Evolutionary conservation across 1,139 yeast species (phyloP), one percentile per base, ranked within the genome.

Genomic region (Groenewaldozyma auringiensis): DNA sequence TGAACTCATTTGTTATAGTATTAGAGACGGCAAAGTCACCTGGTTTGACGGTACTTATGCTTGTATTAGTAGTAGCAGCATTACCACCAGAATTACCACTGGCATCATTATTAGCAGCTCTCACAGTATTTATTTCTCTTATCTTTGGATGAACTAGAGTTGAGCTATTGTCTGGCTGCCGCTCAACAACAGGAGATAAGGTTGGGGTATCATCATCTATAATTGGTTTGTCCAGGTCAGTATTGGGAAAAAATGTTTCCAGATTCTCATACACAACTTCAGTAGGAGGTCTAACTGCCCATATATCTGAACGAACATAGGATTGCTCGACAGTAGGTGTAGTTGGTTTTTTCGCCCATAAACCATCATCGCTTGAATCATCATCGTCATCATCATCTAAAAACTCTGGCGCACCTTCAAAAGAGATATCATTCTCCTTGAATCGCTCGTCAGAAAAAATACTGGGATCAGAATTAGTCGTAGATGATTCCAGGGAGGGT

Each of bases 211-310:
- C 65, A 42, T 85, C 89, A 58, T 86, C 92, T 33, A 89, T 77
- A 35, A 92, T 87, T 1, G 97, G 95, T 57, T 84, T 84, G 61
- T 94, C 98, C 50, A 94, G 74, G 65, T 92, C 92, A 0, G 97
- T 82, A 55, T 85, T 75, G 0, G 98, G 98, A 70, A 94, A 94
- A 62, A 86, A 94, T 58, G 78, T 77, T 57, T 92, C 98, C 55
- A 94, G 74, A 59, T 94, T 88, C 48, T 88, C 87, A 60, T 88
- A 92, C 34, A 94, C 83, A 42, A 85, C 94, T 58, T 92, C 97
- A 0, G 95, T 83, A 0, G 98, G 89, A 1, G 99, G 99, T 60
- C 98, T 78, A 4, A 92, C 82, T 9, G 81, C 78, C 79, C 62
- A 64, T 37, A 34, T 53, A 42, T 55, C 55, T 34, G 52, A 40